These are phyloP conservation scores for Phoenix dactylifera DNA, from an alignment of 176 grass and related monocot genomes.

Conservation along the genomic window DNA sequence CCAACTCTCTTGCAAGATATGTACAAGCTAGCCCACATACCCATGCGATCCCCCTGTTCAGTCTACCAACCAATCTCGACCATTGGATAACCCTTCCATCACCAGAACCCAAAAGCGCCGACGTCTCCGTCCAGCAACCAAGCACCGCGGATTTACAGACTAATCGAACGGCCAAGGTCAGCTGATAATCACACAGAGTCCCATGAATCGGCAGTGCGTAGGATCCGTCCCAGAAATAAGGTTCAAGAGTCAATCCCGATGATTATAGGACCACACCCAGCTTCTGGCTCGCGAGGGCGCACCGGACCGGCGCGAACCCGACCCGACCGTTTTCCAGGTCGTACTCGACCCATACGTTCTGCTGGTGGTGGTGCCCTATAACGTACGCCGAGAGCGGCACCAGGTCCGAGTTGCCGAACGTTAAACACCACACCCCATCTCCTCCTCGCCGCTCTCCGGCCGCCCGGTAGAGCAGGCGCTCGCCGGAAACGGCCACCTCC, in stretches of 20 bases:
- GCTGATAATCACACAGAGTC: too few species aligned
- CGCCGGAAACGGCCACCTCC: conserved; percentile 53
- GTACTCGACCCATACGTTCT: conserved; percentile 99
- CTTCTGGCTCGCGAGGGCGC: conserved; percentile 80
- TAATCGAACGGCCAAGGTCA: too few species aligned
- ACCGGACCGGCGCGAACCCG: conserved; percentile 68
- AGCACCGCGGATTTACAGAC: too few species aligned
- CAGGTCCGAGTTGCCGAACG: conserved; percentile 88
- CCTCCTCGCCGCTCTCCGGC: conserved; percentile 48
- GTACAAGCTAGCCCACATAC: too few species aligned
- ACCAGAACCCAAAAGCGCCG: too few species aligned
- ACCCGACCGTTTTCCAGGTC: conserved; percentile 86
- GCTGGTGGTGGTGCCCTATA: conserved; percentile 97
- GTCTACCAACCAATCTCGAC: too few species aligned
- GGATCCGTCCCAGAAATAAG: background rate
- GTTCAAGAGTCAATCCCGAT: too few species aligned
- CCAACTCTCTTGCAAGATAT: too few species aligned
- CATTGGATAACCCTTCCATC: too few species aligned
- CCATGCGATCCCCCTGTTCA: too few species aligned
- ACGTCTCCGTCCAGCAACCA: too few species aligned
- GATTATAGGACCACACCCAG: conserved; percentile 67
- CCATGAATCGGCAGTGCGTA: too few species aligned
- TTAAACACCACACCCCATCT: conserved; percentile 80
- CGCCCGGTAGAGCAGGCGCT: conserved; percentile 73
- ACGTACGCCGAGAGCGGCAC: conserved; percentile 82